These are phyloP conservation scores for Xylaria sp. DNA, from an alignment of 495 filamentous ascomycete genomes.

Conservation along the genomic window DNA sequence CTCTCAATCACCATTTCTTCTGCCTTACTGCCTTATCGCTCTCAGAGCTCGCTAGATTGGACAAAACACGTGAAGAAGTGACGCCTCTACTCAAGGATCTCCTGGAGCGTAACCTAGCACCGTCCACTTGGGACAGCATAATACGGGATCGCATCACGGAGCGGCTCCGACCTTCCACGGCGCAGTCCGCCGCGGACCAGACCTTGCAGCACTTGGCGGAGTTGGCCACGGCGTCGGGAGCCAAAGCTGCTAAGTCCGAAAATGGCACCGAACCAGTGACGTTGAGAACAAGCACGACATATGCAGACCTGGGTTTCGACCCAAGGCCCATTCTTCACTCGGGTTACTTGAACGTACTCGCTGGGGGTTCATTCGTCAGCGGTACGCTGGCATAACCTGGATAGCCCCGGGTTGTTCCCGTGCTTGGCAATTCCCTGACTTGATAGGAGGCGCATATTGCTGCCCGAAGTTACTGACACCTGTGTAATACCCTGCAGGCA, in stretches of 20 bases:
- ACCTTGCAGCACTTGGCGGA: constrained; percentile 70
- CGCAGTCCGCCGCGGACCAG: constrained; percentile 46
- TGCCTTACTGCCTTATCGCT: constrained; percentile 73
- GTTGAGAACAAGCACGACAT: constrained; percentile 39
- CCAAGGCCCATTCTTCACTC: constrained; percentile 36
- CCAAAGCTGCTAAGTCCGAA: constrained; percentile 33
- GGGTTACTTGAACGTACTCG: constrained; percentile 44
- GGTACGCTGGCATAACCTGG: constrained; percentile 8
- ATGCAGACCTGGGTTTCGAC: constrained; percentile 40
- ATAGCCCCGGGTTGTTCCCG: not conserved
- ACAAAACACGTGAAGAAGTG: constrained; percentile 46
- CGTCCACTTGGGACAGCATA: constrained; percentile 52
- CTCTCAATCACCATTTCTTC: constrained; percentile 76
- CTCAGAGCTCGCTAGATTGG: constrained; percentile 62
- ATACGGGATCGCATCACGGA: constrained; percentile 57
- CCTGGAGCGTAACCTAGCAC: constrained; percentile 41
- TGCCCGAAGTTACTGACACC: not conserved
- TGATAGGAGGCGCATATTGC: constrained; percentile 7
- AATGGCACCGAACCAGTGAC: constrained; percentile 29
- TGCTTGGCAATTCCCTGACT: not conserved
- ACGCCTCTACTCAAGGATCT: constrained; percentile 42
- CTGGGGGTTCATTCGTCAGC: constrained; percentile 27
- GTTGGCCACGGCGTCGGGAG: constrained; percentile 57
- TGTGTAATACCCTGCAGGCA: not conserved
- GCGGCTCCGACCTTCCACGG: constrained; percentile 42